Base-by-base conservation (phyloP, 495 filamentous ascomycete genomes). In the Podospora anserina region DNA sequence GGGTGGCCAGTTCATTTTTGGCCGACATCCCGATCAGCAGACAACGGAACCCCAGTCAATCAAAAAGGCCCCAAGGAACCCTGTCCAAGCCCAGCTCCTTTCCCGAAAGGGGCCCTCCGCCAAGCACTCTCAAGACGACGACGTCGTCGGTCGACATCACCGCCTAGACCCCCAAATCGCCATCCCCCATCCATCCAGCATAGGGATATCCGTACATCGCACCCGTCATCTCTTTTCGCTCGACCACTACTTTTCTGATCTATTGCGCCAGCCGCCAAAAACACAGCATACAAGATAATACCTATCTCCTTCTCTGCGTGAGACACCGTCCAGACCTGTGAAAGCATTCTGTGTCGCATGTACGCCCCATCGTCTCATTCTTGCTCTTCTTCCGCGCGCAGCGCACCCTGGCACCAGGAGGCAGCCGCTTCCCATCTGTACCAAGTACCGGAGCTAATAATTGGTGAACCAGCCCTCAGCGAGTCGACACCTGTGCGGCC, bases 61-160 rank as follows among this genome's bases (percentile, higher is more conserved):
- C 27, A 28, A 62, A 34, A 27, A n/a, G 30, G 34, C 61, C 61
- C 61, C 55, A 26, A 26, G 6, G 55, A 58, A 58, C 55, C 55
- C 55, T 26, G 23, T 58, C 23, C 4, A 58, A 58, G n/a, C 61
- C 61, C 61, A 63, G 61, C 30, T 63, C 34, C 61, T 63, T 63
- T 34, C 61, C 30, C 30, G 49, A 63, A 63, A n/a, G 32, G 61
- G 61, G 49, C 61, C 15, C 18, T 44, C 32, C 61, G 61, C 61
- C 61, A 63, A 63, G 61, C 15, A 63, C 30, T 32, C 28, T 63
- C 61, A 0, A 30, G 61, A 63, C 30, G 61, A 63, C 61, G 61
- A 63, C 61, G 61, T 63, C 39, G 39, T 49, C 39, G 39, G 39
- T 49, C 61, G 61, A 63, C 61, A 63, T 63, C 61, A 63, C 61